Evolutionary conservation across 495 filamentous ascomycete genomes (phyloP), one percentile per base, ranked within the genome.

Genomic region (Hypoxylon subgilvum): DNA sequence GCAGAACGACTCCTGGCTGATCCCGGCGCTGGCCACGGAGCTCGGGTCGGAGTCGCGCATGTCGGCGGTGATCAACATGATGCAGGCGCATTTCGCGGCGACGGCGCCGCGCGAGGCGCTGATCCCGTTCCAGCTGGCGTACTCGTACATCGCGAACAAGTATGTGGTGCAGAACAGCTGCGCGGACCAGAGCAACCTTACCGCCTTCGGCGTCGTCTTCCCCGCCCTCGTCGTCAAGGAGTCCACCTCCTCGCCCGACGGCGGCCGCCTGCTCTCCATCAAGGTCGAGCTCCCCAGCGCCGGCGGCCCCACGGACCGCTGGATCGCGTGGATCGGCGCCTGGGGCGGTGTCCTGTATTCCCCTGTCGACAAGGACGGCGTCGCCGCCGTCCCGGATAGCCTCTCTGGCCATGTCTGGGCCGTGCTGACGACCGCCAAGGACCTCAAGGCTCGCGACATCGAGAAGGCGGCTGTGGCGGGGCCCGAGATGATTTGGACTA

Each of bases 1-100:
- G 52, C 66, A 70, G 4, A 77, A 76, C 1, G 74, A 79, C 58
- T 63, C 79, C 1, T 74, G 69, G 53, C 67, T 77, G 0, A 71
- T 75, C 1, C 66, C 69, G 2, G 45, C 63, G 2, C 56, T 77
- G 8, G 59, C 66, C 12, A 67, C 72, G 4, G 61, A 66, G 18
- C 51, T 74, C 38, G 74, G 72, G 42, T 57, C 74, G 3, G 71
- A 74, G 59, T 41, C 65, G 12, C 69, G 74, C 50, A 72, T 72
- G 64, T 57, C 65, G 0, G 74, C 67, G 36, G 67, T 77, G 40
- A 52, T 74, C 56, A 75, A 75, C 65, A 69, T 77, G 68, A 77
- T 77, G 70, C 72, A 73, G 45, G 61, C 63, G 49, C 70, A 72
- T 57, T 51, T 69, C 16, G 69, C 72, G 0, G 63, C 73, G 1